Percentiles rank a stretch among this genome's conserved stretches.
Conservation (phyloP, 352 stramenopile genomes). For the Phytophthora idaei region DNA sequence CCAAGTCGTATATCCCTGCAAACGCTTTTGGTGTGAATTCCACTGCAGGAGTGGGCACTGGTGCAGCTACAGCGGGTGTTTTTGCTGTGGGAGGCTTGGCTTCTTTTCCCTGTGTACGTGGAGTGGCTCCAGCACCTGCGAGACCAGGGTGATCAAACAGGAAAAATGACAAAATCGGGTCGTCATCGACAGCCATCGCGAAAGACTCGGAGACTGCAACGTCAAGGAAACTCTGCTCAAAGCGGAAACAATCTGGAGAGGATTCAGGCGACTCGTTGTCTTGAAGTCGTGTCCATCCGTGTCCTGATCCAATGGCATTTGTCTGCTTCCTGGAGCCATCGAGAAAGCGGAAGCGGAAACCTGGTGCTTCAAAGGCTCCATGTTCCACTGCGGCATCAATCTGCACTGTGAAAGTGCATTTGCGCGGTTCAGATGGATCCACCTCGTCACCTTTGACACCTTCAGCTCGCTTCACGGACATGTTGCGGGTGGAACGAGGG, state of each 20-base stretch:
- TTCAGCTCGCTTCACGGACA: conserved; percentile 18
- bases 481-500: neutral
- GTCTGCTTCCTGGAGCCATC: conserved; percentile 70
- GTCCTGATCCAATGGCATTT: conserved; percentile 29
- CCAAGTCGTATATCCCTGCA: conserved; percentile 64
- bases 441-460: conserved; percentile 17
- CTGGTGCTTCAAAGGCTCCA: conserved; percentile 48
- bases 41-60: conserved; percentile 12
- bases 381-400: conserved; percentile 59
- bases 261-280: neutral
- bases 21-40: conserved; percentile 36
- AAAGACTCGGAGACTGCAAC: conserved; percentile 57
- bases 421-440: conserved; percentile 27
- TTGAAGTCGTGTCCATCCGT: conserved; percentile 41
- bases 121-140: conserved; percentile 16
- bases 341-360: conserved; percentile 75
- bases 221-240: conserved; percentile 54
- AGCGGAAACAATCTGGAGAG: conserved; percentile 35
- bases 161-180: conserved; percentile 71
- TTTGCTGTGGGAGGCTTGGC: conserved; percentile 30
- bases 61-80: conserved; percentile 5
- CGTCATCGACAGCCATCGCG: conserved; percentile 49
- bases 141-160: conserved; percentile 55
- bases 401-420: conserved; percentile 66
- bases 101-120: conserved; percentile 35